These are phyloP conservation scores for Friedmanniomyces simplex DNA, from an alignment of 495 filamentous ascomycete genomes.

Conservation along the genomic window DNA sequence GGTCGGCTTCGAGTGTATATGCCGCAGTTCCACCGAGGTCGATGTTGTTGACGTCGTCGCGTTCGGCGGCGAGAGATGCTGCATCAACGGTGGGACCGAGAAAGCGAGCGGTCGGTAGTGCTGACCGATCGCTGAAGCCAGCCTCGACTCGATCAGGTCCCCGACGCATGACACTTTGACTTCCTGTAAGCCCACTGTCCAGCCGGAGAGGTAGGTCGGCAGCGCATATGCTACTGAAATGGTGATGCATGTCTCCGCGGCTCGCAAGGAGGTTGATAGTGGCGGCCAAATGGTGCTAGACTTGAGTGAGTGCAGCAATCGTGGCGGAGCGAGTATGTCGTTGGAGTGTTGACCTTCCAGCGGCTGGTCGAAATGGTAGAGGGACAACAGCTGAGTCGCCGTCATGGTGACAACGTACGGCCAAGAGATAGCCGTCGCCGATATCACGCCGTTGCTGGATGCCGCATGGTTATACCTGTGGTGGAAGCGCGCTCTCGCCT, in stretches of 20 bases:
- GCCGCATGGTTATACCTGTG: slow-evolving; percentile 44
- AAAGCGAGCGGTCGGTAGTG: slow-evolving; percentile 30
- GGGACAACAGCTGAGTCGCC: slow-evolving; percentile 54
- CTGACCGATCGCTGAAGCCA: slow-evolving; percentile 39
- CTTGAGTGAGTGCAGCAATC: slow-evolving; percentile 66
- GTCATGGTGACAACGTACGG: slow-evolving; percentile 76
- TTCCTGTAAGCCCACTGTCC: slow-evolving; percentile 87
- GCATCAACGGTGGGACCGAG: slow-evolving; percentile 31
- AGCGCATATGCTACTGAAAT: slow-evolving; percentile 80
- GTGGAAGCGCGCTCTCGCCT: slow-evolving; percentile 33
- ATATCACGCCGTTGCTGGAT: slow-evolving; percentile 54
- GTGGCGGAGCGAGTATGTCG: slow-evolving; percentile 32
- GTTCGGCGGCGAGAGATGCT: slow-evolving; percentile 23
- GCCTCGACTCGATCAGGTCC: slow-evolving; percentile 44
- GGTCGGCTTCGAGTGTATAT: slow-evolving; percentile 44
- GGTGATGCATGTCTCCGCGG: slow-evolving; percentile 48
- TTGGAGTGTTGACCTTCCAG: background rate
- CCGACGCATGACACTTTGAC: slow-evolving; percentile 51
- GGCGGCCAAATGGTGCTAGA: slow-evolving; percentile 75
- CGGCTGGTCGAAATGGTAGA: slow-evolving; percentile 50
- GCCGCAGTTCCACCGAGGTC: slow-evolving; percentile 4
- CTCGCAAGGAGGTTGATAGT: slow-evolving; percentile 64
- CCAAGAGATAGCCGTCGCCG: slow-evolving; percentile 59
- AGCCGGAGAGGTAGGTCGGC: slow-evolving; percentile 57
- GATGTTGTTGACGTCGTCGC: slow-evolving; percentile 13